Evolutionary conservation across 441 rosid genomes (phyloP).

Genomic region (Rhodomyrtus psidioides): DNA sequence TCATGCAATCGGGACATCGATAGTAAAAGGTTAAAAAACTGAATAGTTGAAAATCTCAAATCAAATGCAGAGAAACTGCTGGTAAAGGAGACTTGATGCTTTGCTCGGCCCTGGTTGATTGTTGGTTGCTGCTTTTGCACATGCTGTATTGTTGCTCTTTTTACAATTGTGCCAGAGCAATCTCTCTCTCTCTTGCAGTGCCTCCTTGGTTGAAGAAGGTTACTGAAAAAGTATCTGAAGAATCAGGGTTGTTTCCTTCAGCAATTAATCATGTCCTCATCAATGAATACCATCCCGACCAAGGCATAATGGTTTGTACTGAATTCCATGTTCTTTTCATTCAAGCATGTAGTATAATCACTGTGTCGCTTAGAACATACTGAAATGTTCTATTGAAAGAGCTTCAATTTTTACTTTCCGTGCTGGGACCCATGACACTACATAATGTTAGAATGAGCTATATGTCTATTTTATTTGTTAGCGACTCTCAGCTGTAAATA

Average conservation of each 20-base stretch:
- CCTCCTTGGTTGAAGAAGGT: conserved; percentile 73
- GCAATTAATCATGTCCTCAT: conserved; percentile 85
- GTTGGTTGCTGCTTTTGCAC: neutral
- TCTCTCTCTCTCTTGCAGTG: conserved; percentile 41
- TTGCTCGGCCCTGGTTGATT: neutral
- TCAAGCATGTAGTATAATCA: neutral
- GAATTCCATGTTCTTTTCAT: neutral
- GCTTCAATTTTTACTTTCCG: neutral
- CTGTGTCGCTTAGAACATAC: neutral
- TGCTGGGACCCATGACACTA: neutral
- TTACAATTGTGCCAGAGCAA: neutral
- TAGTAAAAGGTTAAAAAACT: neutral
- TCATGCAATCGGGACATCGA: neutral
- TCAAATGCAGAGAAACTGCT: neutral
- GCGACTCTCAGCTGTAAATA: neutral
- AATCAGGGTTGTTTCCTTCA: conserved; percentile 65
- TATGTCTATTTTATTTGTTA: neutral
- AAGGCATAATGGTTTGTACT: conserved; percentile 78
- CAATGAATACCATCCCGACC: conserved; percentile 82
- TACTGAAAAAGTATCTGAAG: conserved; percentile 49
- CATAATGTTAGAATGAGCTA: neutral
- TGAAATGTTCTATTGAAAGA: neutral
- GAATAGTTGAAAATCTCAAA: neutral
- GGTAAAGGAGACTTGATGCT: neutral
- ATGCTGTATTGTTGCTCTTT: neutral